phyloP scores from a whole-genome alignment of 495 filamentous ascomycete species.

The Talaromyces borbonicus region DNA sequence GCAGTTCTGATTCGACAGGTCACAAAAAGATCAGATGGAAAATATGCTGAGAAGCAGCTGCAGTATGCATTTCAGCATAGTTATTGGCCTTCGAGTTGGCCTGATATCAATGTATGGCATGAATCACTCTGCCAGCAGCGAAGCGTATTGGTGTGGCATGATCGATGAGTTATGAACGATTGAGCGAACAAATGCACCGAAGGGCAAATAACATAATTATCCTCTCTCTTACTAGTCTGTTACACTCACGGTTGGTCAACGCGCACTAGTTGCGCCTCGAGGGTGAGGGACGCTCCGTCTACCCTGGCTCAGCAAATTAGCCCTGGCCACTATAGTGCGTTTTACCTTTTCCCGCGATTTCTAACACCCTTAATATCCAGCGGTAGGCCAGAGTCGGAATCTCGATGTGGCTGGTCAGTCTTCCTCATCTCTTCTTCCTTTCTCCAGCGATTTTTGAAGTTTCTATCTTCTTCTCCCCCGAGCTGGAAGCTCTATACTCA shows the following conservation, averaged over 20 bases:
- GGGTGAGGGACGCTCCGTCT: background rate
- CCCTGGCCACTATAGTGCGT: conserved; percentile 1
- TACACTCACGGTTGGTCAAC: background rate
- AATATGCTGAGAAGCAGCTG: no score
- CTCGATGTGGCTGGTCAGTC: background rate
- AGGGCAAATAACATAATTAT: background rate
- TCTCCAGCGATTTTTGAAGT: background rate
- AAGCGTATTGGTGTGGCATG: no score
- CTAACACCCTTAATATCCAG: background rate
- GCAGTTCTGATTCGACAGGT: no score
- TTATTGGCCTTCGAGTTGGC: no score
- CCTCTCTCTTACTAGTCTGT: background rate
- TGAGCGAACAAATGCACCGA: no score
- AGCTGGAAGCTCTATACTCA: conserved; percentile 3
- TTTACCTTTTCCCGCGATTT: background rate
- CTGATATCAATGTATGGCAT: no score
- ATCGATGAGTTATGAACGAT: no score
- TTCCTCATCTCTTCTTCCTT: background rate
- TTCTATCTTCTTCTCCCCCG: background rate
- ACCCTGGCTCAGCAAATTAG: no score
- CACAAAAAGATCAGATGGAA: no score
- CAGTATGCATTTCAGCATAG: no score
- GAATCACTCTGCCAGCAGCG: no score
- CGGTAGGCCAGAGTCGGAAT: background rate
- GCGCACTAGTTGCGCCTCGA: background rate